These are phyloP conservation scores for Tolypocladium pustulatum DNA, from an alignment of 2,329 filamentous ascomycete species.

Conservation along the genomic window DNA sequence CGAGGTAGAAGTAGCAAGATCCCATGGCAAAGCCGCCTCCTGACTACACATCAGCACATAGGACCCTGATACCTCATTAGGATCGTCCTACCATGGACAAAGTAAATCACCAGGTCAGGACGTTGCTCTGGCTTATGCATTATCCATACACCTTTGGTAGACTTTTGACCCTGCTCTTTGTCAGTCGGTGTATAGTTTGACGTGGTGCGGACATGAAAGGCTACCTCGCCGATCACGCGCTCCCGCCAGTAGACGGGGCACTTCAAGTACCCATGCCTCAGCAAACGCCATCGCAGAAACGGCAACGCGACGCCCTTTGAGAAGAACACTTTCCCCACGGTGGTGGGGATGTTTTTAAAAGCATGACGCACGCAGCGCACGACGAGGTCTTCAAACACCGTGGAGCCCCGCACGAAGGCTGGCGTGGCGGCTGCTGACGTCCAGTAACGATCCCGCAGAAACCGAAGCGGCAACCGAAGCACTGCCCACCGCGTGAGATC, in stretches of 20 bases:
- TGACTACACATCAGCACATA: slow-evolving; percentile 15
- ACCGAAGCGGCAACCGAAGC: not conserved
- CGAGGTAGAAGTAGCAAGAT: slow-evolving; percentile 72
- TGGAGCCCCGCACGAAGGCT: slow-evolving; percentile 59
- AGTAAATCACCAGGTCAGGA: slow-evolving; percentile 73
- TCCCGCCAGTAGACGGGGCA: slow-evolving; percentile 56
- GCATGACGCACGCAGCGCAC: slow-evolving; percentile 70
- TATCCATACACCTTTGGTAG: slow-evolving; percentile 58
- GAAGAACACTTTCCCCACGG: slow-evolving; percentile 66
- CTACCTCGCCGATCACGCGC: slow-evolving; percentile 20
- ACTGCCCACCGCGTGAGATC: not conserved
- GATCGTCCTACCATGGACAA: slow-evolving; percentile 58
- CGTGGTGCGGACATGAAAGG: not conserved
- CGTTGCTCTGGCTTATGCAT: slow-evolving; percentile 45
- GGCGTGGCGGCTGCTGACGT: slow-evolving; percentile 23
- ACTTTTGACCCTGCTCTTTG: slow-evolving; percentile 21
- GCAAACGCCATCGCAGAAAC: slow-evolving; percentile 65
- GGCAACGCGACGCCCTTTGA: slow-evolving; percentile 62
- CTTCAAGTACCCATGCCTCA: slow-evolving; percentile 56
- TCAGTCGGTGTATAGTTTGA: slow-evolving; percentile 2
- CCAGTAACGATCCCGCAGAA: slow-evolving; percentile 17
- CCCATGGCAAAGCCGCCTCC: slow-evolving; percentile 79
- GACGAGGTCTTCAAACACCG: slow-evolving; percentile 66
- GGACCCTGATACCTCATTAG: not conserved
- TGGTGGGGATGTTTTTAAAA: slow-evolving; percentile 59